Evolutionary conservation across 441 rosid species (phyloP), one percentile per base, ranked within the genome.

Genomic region (Arabidopsis hybrid): DNA sequence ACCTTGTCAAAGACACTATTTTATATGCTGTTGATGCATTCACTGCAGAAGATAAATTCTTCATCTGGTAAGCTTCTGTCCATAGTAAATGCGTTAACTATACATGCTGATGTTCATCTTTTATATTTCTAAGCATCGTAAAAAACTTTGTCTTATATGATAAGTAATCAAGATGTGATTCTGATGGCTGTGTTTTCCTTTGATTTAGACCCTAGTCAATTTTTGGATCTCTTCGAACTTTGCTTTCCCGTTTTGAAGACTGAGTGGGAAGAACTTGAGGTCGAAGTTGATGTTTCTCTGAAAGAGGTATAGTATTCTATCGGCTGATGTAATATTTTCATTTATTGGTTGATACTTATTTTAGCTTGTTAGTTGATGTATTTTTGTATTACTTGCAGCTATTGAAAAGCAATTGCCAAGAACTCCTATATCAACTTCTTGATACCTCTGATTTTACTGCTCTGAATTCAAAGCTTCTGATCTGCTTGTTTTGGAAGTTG

Each of bases 401-500:
- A 70, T 71, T 67, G 84, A 85, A 80, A 80, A 81, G 86, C 85
- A 92, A 91, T 68, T 88, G 95, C 84, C 75, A 60, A 79, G 85
- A 70, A 72, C 90, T 88, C 72, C 50, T 88, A 62, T 90, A 84
- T 81, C 89, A 85, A 83, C 84, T 91, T 63, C 76, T 71, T 58
- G 79, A 81, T 76, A 64, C 77, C 64, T 71, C 81, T 72, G 85
- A 89, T 78, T 26, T 84, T 49, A 67, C 78, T 78, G 74, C 80
- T 26, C 72, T 87, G 57, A 91, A 88, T 78, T 60, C 72, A 36
- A 78, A 81, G 76, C 82, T 94, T 66, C 72, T 94, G 60, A 71
- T 88, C 56, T 86, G 88, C 82, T 49, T 83, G 67, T 88, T 87
- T 78, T 92, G 97, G 98, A 88, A 85, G 83, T 74, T 96, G 71